Evolutionary conservation across 805 yeast genomes (phyloP).

Genomic region (Suhomyces pyralidae): DNA sequence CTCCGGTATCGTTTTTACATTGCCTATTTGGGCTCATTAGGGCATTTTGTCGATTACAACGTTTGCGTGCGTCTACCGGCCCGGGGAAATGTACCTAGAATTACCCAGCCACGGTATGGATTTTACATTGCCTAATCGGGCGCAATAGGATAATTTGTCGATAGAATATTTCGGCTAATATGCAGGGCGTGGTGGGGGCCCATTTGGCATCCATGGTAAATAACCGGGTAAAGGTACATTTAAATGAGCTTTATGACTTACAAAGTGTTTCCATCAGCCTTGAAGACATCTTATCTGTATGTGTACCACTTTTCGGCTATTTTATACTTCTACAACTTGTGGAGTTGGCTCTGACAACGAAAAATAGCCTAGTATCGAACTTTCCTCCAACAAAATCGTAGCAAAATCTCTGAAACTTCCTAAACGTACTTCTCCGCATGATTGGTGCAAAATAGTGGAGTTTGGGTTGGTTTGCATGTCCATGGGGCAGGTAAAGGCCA

Average conservation of each 20-base stretch:
- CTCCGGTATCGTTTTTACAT: constrained; percentile 18
- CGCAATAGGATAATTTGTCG: constrained; percentile 26
- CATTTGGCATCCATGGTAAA: background rate
- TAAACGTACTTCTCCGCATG: background rate
- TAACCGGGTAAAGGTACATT: background rate
- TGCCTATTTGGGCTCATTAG: constrained; percentile 33
- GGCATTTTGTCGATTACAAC: constrained; percentile 27
- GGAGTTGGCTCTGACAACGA: background rate
- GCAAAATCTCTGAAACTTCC: background rate
- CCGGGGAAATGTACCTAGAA: constrained; percentile 2
- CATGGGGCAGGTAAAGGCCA: background rate
- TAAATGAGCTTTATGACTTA: background rate
- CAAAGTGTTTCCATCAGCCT: too few relatives aligned
- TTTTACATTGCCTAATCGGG: constrained; percentile 38
- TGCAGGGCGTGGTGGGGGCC: constrained; percentile 11
- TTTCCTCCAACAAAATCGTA: too few relatives aligned
- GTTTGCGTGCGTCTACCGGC: background rate
- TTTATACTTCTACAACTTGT: background rate
- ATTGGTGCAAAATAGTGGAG: background rate
- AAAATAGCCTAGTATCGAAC: too few relatives aligned
- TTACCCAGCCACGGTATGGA: constrained; percentile 8
- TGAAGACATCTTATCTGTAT: background rate
- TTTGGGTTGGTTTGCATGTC: background rate
- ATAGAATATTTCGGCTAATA: constrained; percentile 20
- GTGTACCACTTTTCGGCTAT: background rate